These are phyloP conservation scores for Coemansia sp. DNA, from an alignment of 192 early-diverging fungal genomes.

Conservation along the genomic window DNA sequence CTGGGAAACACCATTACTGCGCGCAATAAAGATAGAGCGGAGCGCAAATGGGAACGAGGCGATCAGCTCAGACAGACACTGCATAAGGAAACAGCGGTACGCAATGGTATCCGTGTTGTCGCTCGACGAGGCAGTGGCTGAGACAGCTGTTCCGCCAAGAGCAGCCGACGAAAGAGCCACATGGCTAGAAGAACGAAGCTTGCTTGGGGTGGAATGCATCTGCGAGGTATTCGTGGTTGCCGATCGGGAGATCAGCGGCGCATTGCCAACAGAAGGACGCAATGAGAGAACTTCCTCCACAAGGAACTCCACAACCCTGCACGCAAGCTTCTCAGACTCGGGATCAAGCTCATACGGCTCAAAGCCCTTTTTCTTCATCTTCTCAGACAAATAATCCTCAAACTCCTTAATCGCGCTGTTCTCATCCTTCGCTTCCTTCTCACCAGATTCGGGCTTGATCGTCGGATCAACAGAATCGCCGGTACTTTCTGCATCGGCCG, in stretches of 20 bases:
- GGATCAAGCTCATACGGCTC: conserved; percentile 41
- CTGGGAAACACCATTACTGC: conserved; percentile 16
- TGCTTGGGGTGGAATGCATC: conserved; percentile 23
- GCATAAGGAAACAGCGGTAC: conserved; percentile 79
- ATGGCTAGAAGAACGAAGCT: conserved; percentile 21
- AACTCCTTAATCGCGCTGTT: conserved; percentile 8
- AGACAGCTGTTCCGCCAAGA: not conserved
- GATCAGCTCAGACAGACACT: conserved; percentile 84
- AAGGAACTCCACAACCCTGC: conserved; percentile 47
- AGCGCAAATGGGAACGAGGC: conserved; percentile 72
- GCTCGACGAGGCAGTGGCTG: conserved; percentile 3
- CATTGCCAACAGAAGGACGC: conserved; percentile 18
- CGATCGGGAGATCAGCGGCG: conserved; percentile 11
- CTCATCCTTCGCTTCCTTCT: conserved; percentile 4
- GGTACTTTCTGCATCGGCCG: conserved; percentile 7
- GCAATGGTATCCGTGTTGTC: conserved; percentile 49
- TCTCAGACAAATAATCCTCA: conserved; percentile 32
- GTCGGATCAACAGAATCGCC: not conserved
- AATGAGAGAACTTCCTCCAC: conserved; percentile 46
- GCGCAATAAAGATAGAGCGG: conserved; percentile 37
- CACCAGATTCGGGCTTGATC: not conserved
- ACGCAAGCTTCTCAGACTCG: conserved; percentile 47
- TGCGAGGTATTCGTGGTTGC: conserved; percentile 5
- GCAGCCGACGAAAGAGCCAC: conserved; percentile 12
- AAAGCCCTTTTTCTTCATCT: conserved; percentile 32